Evolutionary conservation across 805 yeast genomes (phyloP).

Genomic region (Wickerhamia fluorescens): DNA sequence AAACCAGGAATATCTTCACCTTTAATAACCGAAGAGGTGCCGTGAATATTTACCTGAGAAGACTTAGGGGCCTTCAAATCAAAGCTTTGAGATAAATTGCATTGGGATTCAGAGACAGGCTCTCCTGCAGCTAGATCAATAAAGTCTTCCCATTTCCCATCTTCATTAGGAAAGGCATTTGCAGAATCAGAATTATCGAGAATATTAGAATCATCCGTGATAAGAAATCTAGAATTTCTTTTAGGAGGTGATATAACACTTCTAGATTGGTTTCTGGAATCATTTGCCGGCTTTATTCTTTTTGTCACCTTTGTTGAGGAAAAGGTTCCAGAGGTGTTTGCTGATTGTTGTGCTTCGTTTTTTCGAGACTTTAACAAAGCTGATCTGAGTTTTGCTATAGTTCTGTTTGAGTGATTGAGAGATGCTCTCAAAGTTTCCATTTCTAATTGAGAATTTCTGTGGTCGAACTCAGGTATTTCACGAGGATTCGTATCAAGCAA

Average conservation of each 20-base stretch:
- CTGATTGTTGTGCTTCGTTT: constrained; percentile 22
- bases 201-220: constrained; percentile 24
- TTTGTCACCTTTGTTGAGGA: constrained; percentile 5
- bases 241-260: constrained; percentile 27
- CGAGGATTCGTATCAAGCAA: constrained; percentile 21
- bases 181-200: constrained; percentile 13
- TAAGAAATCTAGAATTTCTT: constrained; percentile 25
- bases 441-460: constrained; percentile 44
- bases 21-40: too few species aligned
- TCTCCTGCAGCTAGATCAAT: too few species aligned
- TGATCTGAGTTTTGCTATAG: constrained; percentile 53
- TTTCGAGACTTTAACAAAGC: constrained; percentile 39
- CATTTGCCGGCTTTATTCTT: constrained; percentile 10
- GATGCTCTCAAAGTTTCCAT: constrained; percentile 61
- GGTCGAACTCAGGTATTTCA: constrained; percentile 22
- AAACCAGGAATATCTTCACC: constrained; percentile 19
- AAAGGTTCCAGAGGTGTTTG: constrained; percentile 8
- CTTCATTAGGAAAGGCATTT: constrained; percentile 12
- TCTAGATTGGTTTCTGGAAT: constrained; percentile 10
- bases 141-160: constrained; percentile 34
- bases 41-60: too few species aligned
- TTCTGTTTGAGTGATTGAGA: constrained; percentile 55
- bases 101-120: too few species aligned
- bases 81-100: too few species aligned
- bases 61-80: too few species aligned